phyloP scores from a whole-genome alignment of 805 yeast species.

The Saccharomycopsis capsularis region DNA sequence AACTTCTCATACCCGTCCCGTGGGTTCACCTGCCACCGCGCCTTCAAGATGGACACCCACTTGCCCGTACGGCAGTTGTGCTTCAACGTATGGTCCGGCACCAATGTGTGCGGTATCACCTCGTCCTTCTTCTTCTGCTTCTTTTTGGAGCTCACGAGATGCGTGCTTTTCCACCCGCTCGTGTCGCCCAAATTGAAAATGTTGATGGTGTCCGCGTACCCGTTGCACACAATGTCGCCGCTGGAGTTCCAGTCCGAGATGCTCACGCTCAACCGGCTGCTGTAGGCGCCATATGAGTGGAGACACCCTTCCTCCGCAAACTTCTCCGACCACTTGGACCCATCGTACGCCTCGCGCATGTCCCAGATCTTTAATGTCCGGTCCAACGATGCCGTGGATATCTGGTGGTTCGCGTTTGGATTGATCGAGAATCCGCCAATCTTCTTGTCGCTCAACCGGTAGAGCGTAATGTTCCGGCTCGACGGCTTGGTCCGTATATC shows the following conservation, averaged over 20 bases:
- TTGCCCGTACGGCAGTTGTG: slow-evolving; percentile 97
- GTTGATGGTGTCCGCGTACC: slow-evolving; percentile 81
- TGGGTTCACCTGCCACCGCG: slow-evolving; percentile 78
- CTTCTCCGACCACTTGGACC: slow-evolving; percentile 47
- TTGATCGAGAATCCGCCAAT: slow-evolving; percentile 84
- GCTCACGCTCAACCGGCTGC: slow-evolving; percentile 74
- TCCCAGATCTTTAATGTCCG: slow-evolving; percentile 86
- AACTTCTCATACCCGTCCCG: slow-evolving; percentile 70
- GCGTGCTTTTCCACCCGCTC: background rate
- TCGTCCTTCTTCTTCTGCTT: slow-evolving; percentile 20
- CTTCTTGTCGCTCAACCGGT: slow-evolving; percentile 77
- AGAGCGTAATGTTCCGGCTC: slow-evolving; percentile 29
- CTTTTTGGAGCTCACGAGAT: slow-evolving; percentile 2
- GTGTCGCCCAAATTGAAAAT: slow-evolving; percentile 50
- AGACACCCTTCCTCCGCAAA: slow-evolving; percentile 34
- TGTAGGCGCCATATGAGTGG: slow-evolving; percentile 37
- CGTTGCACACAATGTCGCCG: slow-evolving; percentile 76
- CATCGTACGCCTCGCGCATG: slow-evolving; percentile 44
- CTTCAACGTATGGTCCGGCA: slow-evolving; percentile 56
- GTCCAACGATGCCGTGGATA: slow-evolving; percentile 87
- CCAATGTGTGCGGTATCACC: slow-evolving; percentile 32
- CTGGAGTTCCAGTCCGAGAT: slow-evolving; percentile 75
- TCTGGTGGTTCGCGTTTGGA: slow-evolving; percentile 55
- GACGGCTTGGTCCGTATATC: slow-evolving; percentile 51
- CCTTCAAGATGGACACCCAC: slow-evolving; percentile 90